phyloP scores from a whole-genome alignment of 2,329 filamentous ascomycete genomes.

The Fonsecaea multimorphosa region DNA sequence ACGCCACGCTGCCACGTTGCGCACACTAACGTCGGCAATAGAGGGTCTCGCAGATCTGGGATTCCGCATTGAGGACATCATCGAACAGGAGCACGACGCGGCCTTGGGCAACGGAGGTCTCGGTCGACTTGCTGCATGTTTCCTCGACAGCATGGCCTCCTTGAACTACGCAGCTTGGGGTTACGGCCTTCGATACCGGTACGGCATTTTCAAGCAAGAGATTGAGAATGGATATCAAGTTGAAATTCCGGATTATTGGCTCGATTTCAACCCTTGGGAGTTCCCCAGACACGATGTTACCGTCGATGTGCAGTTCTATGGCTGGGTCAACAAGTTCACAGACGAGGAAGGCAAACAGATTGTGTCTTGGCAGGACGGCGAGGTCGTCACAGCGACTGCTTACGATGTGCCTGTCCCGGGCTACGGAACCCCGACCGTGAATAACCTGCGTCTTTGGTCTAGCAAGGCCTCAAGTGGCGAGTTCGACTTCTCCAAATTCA shows the following conservation, averaged over 20 bases:
- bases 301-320: constrained; percentile 97
- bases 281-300: constrained; percentile 95
- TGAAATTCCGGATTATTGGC: constrained; percentile 97
- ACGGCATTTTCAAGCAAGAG: constrained; percentile 99
- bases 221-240: constrained; percentile 98
- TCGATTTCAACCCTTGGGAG: constrained; percentile 99
- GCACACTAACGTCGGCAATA: constrained; percentile 48
- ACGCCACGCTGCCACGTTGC: constrained; percentile 24
- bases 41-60: constrained; percentile 87
- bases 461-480: constrained; percentile 96
- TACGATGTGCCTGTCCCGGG: constrained; percentile 94
- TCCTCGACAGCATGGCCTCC: constrained; percentile 93
- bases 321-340: constrained; percentile 74
- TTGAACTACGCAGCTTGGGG: constrained; percentile 97
- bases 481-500: constrained; percentile 99
- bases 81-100: constrained; percentile 93
- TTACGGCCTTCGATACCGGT: constrained; percentile 92
- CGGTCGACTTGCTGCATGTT: constrained; percentile 92
- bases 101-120: constrained; percentile 95
- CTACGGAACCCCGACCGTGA: constrained; percentile 86
- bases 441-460: constrained; percentile 96
- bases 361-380: constrained; percentile 86
- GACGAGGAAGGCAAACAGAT: constrained; percentile 78
- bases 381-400: constrained; percentile 88
- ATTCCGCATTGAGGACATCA: constrained; percentile 95